These are phyloP conservation scores for Adansonia grandidieri DNA, from an alignment of 441 rosid genomes.

Conservation along the genomic window DNA sequence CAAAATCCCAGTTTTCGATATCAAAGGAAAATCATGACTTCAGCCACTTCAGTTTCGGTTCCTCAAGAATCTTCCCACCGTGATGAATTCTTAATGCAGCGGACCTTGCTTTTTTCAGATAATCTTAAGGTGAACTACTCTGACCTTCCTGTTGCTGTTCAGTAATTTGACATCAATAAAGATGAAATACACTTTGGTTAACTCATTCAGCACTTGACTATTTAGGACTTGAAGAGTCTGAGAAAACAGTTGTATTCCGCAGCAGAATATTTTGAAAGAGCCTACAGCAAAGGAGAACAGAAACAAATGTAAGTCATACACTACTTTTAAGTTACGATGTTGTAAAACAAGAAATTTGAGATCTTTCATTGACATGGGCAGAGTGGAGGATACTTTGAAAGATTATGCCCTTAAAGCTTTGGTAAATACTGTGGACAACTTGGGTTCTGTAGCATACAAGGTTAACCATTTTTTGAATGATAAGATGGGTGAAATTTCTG, in stretches of 20 bases:
- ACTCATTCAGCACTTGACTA: not conserved
- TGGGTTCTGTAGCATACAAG: conserved; percentile 87
- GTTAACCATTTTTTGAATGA: conserved; percentile 61
- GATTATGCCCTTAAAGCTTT: conserved; percentile 77
- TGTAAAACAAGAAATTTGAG: not conserved
- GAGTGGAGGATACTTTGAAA: conserved; percentile 69
- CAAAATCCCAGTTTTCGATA: conserved; percentile 14
- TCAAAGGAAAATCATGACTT: conserved; percentile 42
- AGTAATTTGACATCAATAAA: not conserved
- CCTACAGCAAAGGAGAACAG: conserved; percentile 57
- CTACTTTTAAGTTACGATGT: not conserved
- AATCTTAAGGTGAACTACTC: conserved; percentile 57
- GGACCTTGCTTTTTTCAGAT: conserved; percentile 68
- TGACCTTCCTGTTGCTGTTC: not conserved
- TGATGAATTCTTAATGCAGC: conserved; percentile 77
- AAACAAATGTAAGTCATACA: conserved; percentile 59
- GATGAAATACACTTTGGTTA: not conserved
- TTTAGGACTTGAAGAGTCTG: conserved; percentile 72
- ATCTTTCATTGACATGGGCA: conserved; percentile 30
- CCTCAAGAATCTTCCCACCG: conserved; percentile 55
- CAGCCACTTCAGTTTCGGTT: conserved; percentile 47
- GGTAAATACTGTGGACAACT: conserved; percentile 81
- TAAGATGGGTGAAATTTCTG: conserved; percentile 55
- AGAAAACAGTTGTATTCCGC: conserved; percentile 85
- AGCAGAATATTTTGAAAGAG: conserved; percentile 80